A percentile compares a stretch with the other conserved stretches of the same genome.
Conservation (phyloP, 768 basidiomycete species). For the Termitomyces sp. region DNA sequence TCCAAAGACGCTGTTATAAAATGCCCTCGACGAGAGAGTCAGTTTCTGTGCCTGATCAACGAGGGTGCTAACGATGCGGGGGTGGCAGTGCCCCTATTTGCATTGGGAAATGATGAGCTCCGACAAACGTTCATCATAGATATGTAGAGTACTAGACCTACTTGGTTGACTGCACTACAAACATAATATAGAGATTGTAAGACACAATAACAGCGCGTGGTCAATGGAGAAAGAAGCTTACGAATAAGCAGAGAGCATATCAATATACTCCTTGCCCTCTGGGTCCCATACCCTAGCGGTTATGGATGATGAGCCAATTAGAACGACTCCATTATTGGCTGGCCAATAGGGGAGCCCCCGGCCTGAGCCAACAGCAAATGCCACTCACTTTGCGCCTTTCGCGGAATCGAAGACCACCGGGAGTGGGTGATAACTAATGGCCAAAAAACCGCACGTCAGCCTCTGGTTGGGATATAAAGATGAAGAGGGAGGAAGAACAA, state of each 20-base stretch:
- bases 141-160: conserved; percentile 21
- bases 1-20: conserved; percentile 91
- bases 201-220: background rate
- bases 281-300: conserved; percentile 79
- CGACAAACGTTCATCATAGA: background rate
- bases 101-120: background rate
- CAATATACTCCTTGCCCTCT: conserved; percentile 93
- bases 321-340: conserved; percentile 1
- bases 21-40: conserved; percentile 92
- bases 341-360: conserved; percentile 15
- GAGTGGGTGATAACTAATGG: conserved; percentile 87
- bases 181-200: background rate
- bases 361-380: conserved; percentile 28
- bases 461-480: conserved; percentile 18
- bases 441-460: conserved; percentile 39
- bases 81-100: conserved; percentile 83
- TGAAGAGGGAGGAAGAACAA: conserved; percentile 17
- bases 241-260: conserved; percentile 98
- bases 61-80: conserved; percentile 76
- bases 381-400: conserved; percentile 79
- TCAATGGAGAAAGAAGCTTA: conserved; percentile 32
- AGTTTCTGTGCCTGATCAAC: conserved; percentile 82
- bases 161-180: conserved; percentile 81
- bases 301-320: conserved; percentile 12
- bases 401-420: conserved; percentile 93